These are phyloP conservation scores for Hymenoscyphus infarciens DNA, from an alignment of 2,329 filamentous ascomycete genomes.

Conservation along the genomic window DNA sequence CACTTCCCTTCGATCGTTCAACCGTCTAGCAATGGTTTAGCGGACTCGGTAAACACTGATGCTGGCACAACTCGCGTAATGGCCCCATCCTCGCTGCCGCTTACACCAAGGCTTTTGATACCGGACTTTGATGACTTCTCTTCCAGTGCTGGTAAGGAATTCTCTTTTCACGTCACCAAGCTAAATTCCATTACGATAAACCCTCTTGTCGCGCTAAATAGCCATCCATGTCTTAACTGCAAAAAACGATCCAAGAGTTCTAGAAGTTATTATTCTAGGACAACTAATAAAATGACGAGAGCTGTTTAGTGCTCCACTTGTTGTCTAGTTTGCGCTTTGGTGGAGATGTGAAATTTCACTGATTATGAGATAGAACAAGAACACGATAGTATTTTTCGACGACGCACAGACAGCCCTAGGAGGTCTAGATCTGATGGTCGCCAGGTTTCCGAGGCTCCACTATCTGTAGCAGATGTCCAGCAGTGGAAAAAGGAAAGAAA, in stretches of 20 bases:
- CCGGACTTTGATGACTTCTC: constrained; percentile 1
- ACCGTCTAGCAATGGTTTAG: background rate
- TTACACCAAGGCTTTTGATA: constrained; percentile 1
- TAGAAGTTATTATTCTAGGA: background rate
- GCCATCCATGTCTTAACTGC: background rate
- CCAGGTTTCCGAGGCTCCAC: background rate
- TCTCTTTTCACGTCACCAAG: background rate
- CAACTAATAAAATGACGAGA: background rate
- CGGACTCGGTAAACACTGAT: background rate
- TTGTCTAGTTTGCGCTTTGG: too few species aligned
- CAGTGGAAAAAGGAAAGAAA: background rate
- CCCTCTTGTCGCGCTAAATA: background rate
- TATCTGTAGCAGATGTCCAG: background rate
- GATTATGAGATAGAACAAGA: background rate
- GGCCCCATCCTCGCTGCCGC: background rate
- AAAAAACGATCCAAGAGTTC: background rate
- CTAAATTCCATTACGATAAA: background rate
- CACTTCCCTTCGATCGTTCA: background rate
- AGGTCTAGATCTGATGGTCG: constrained; percentile 1
- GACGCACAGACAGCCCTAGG: background rate
- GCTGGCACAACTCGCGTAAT: background rate
- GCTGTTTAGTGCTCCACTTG: background rate
- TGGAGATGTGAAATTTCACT: too few species aligned
- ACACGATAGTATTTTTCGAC: background rate
- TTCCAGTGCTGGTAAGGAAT: constrained; percentile 1